Base-by-base conservation (phyloP, 306 rosid species). In the Sindora glabra region DNA sequence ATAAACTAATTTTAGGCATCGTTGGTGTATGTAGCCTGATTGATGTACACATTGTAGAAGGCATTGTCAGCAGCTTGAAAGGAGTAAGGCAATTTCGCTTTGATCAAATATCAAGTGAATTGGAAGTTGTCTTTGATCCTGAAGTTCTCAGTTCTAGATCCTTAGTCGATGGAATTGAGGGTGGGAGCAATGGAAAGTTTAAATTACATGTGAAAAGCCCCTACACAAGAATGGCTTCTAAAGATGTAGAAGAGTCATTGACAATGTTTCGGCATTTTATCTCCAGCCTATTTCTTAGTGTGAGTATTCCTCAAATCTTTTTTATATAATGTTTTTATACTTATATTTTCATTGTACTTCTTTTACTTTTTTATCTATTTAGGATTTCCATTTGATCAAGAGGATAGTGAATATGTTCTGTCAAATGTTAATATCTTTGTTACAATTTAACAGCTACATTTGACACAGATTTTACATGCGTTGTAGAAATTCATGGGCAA, bases 251-350 rank as follows among this genome's bases (percentile, higher is more conserved):
- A 66, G 96, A 83, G 76, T 70, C 86, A 32, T 56, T 84, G 16
- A 60, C 85, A 32, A 80, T 88, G 83, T 89, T 82, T 66, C 81
- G 95, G 55, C 90, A 86, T 49, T 92, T 92, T 53, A 60, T 71
- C 70, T 80, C 90, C 68, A 92, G 99, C 64, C 68, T 92, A 65
- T 49, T 80, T 70, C 94, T 92, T 61, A 92, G 96, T 73, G 99
- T 92, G 73, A 81, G 99, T 80, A 67, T 42, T 44, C 67, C 25
- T 70, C 40, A 15, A 50, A 38, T 45, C 66, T 32, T 26, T 65
- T 33, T 47, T 56, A 3, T 33, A 17, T 74, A 41, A 32, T 52
- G 6, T 30, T 59, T 64, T 6, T 13, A 46, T 55, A 2, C 32
- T 15, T 46, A 22, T 70, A 48, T 17, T 26, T 67, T 56, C 61